Base-by-base conservation (phyloP, 2,329 filamentous ascomycete species). In the Coleophoma eucalyptorum region DNA sequence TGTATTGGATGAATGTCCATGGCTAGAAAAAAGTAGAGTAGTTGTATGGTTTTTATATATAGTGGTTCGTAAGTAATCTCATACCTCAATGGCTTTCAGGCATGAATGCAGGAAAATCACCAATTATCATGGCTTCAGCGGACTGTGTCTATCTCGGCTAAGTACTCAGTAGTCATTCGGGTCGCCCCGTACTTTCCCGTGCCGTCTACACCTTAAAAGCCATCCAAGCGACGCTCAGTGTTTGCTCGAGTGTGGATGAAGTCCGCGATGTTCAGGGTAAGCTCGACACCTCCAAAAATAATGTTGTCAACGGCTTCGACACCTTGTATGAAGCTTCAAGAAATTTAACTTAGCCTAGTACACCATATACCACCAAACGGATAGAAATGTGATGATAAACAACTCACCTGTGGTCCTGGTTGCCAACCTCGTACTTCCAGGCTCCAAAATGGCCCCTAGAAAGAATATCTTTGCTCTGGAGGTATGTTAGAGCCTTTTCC, bases 371-470 rank as follows among this genome's bases (percentile, higher is more conserved):
- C 15, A 15, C 10, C 10, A n/a, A n/a, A n/a, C n/a, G n/a, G 15
- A 15, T 35, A 35, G 33, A 35, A 35, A 35, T 15, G 15, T 35
- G 10, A 10, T 35, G 15, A 35, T 35, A 10, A 35, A 35, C 15
- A 15, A 35, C 33, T 35, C 87, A 60, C 84, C 84, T 35, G 33
- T 35, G 33, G 33, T 35, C 33, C 15, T 35, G 33, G 15, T 35
- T 35, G 33, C 33, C 33, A 45, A 89, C 89, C 75, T 99, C 94
- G 77, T 99, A 99, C 67, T 90, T 83, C 94, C 94, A 99, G 79
- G 87, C 93, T 65, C 94, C 94, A 73, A 99, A 99, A 58, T 94
- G 92, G 63, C 94, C 94, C 72, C 94, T 90, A 43, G 92, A 96
- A 78, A 86, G 89, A 74, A 99, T 99, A 68, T 86, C 92, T 78